Evolutionary conservation across 108 stramenopile species (phyloP), one percentile per base, ranked within the genome.

Genomic region (Epipyxis sp.): DNA sequence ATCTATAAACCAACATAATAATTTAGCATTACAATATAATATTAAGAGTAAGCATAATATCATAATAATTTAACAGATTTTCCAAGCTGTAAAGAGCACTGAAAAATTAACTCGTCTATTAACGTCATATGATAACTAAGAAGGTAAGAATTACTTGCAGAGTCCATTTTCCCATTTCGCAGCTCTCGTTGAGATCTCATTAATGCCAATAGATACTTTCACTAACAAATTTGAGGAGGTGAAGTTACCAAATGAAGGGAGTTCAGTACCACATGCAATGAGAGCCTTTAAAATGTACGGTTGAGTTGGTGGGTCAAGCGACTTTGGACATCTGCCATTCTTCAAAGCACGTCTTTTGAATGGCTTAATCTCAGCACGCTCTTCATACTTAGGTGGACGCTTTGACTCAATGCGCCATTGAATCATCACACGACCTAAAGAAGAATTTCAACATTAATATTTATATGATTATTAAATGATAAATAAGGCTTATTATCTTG

Each of bases 181-280:
- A 27, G 41, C 0, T 39, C 29, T 29, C 25, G 80, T 79, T 44
- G 45, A 44, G 25, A 86, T 62, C 29, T 78, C 80, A 69, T 78
- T 29, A 54, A 42, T 27, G 25, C 87, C 87, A 39, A 77, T 65
- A 58, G 59, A 50, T 40, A 87, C 72, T 59, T 59, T 68, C 40
- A 87, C 59, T 25, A 67, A 69, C 76, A 86, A 67, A 37, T 50
- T 27, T 41, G 59, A 59, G 0, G 42, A 27, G 10, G 46, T 69
- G 40, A 65, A 0, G n/a, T n/a, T n/a, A 41, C 59, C 80, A 42
- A 43, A 13, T 27, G 76, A 1, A 39, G 86, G 86, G 27, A 86
- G 79, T 40, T 80, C 80, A 16, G 44, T n/a, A 0, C 86, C 86
- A 1, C 69, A 20, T 25, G 84, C n/a, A 45, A 77, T 77, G 72